Base-by-base conservation (phyloP, 164 flowering plant genomes). In the Sextonia rubra region DNA sequence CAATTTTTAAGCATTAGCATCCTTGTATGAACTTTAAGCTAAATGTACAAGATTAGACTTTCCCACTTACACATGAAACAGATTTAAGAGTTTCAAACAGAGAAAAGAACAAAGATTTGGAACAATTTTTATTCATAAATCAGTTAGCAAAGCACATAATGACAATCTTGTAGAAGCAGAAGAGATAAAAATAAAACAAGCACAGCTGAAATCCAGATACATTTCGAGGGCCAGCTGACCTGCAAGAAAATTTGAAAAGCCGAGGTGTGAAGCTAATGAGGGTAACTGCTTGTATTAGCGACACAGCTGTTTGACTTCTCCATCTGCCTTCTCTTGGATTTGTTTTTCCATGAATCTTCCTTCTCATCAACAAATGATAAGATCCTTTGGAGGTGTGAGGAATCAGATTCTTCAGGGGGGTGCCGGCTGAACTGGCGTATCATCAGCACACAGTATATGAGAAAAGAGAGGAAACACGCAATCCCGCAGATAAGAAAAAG, bases 401-500 rank as follows among this genome's bases (percentile, higher is more conserved):
- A 65, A 48, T 72, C 81, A 6, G 70, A 1, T 44, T 76, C 84
- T 23, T 78, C 75, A 9, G 85, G 77, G 20, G 11, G 22, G 24
- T 80, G 82, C 52, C 66, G 77, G 68, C 64, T 75, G 82, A 84
- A 91, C 58, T 86, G 64, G 32, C 82, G 83, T 9, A 86, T 4
- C 62, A 78, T 81, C 66, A 7, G 23, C 64, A 75, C 72, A 52
- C 89, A 80, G 80, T 87, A 85, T 26, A 84, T 48, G 4, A 81
- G 30, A 52, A 91, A 86, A 66, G 98, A 87, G 12, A 90, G 47
- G 24, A 87, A 65, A 72, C 94, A 91, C 23, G 87, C 87, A 55
- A 85, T 49, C 20, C 91, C 98, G 77, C 86, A 86, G 56, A 90
- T 81, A 58, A 88, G 82, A 74, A 90, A 94, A 9, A 94, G 90